Evolutionary conservation across 2,329 filamentous ascomycete species (phyloP), one percentile per base, ranked within the genome.

Genomic region (Colletotrichum sp.): DNA sequence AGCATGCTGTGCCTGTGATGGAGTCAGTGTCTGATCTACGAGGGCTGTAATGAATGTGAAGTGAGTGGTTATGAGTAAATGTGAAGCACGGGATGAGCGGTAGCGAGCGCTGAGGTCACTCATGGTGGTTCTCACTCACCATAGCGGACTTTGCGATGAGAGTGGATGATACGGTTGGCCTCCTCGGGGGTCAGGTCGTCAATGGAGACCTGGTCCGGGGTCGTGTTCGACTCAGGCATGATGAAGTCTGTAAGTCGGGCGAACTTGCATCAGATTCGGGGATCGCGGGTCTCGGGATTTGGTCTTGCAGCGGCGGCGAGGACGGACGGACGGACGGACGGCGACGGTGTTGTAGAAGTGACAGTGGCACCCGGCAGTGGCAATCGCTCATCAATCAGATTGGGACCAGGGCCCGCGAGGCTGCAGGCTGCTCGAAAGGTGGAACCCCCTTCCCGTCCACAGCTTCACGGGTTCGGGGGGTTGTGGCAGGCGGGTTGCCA

Each of bases 101-200:
- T 34, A 64, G 6, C 34, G 25, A 61, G 32, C 8, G 4, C 4
- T 18, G 16, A 48, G 18, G 22, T 27, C 16, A 30, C n/a, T 25
- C 22, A 36, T 48, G 28, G n/a, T 52, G n/a, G 60, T 25, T 36
- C 65, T 64, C 61, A 86, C 91, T 82, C 87, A 93, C 91, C 92
- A 83, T 93, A 93, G 80, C 92, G 89, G 72, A 93, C 92, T 83
- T 93, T 93, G 78, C 92, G 90, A 81, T 93, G 92, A 68, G 91
- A 93, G 82, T 93, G 91, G 79, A 93, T 93, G 84, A 93, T 93
- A 79, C 91, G 90, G 81, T 87, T 93, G 78, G 91, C 92, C 84
- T 93, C 91, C 82, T 93, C 92, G 12, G 91, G 89, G 62, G 90
- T 92, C 81, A 92, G 86, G 80, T 91, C 88, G 81, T 91, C 89